Evolutionary conservation across 2,329 filamentous ascomycete species (phyloP).

Genomic region (Macrophomina pseudophaseolina): DNA sequence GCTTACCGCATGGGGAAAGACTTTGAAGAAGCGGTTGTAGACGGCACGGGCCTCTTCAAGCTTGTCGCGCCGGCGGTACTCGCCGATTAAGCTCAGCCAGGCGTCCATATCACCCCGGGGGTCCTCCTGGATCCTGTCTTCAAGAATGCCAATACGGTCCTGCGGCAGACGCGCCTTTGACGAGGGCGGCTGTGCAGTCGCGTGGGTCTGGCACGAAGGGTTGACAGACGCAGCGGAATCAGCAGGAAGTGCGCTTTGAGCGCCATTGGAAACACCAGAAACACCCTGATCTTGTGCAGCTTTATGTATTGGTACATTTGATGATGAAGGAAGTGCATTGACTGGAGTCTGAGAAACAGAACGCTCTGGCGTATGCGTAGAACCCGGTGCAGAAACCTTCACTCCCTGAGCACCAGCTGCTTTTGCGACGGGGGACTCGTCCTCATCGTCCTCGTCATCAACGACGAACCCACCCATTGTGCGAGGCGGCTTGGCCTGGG

Average conservation of each 20-base stretch:
- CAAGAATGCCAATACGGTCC: slow-evolving; percentile 78
- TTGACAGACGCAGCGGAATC: slow-evolving; percentile 46
- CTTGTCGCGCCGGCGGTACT: slow-evolving; percentile 81
- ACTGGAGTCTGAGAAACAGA: slow-evolving; percentile 61
- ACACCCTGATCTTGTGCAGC: slow-evolving; percentile 58
- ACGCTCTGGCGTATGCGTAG: slow-evolving; percentile 57
- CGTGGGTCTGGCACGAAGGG: slow-evolving; percentile 31
- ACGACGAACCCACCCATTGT: slow-evolving; percentile 67
- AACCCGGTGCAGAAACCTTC: slow-evolving; percentile 55
- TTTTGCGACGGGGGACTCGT: slow-evolving; percentile 55
- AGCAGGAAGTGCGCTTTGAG: slow-evolving; percentile 54
- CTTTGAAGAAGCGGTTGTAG: slow-evolving; percentile 84
- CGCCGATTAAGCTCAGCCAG: slow-evolving; percentile 85
- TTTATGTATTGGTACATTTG: slow-evolving; percentile 67
- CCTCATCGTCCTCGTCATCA: slow-evolving; percentile 66
- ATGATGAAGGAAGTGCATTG: slow-evolving; percentile 58
- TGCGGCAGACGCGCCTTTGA: slow-evolving; percentile 65
- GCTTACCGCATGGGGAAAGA: slow-evolving; percentile 90
- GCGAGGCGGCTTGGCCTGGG: slow-evolving; percentile 49
- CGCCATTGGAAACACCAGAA: slow-evolving; percentile 43
- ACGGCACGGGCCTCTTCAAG: slow-evolving; percentile 78
- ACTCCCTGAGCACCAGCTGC: slow-evolving; percentile 54
- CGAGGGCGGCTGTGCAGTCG: slow-evolving; percentile 44
- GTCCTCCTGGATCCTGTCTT: slow-evolving; percentile 91
- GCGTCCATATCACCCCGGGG: slow-evolving; percentile 90